Base-by-base conservation (phyloP, 2,329 filamentous ascomycete genomes). In the Delphinella strobiligena region DNA sequence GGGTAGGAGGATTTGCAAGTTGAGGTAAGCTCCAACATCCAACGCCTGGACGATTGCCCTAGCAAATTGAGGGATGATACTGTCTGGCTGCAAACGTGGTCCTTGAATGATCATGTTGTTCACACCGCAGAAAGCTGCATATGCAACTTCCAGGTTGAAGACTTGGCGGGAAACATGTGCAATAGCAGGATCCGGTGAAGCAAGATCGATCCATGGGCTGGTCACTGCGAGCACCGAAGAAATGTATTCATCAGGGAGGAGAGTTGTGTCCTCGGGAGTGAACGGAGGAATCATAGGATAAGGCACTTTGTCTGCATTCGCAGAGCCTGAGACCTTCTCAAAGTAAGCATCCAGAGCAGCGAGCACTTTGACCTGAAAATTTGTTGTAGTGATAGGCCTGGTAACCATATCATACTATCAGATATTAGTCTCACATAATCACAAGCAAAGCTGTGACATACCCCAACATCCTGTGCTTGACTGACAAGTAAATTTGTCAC, bases 191-290 rank as follows among this genome's bases (percentile, higher is more conserved):
- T 95, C 82, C 1, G 78, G 64, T 2, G 88, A 93, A 51, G 80
- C 81, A 10, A 96, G 66, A 55, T 96, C 88, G 49, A 94, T 89
- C 89, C 89, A 96, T 4, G 85, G 75, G 59, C 87, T 94, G n/a
- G 78, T 77, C 42, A 82, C 80, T 11, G 78, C 84, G 36, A 93
- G 72, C 43, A 91, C 68, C 38, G 87, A 82, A 47, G 78, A 77
- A 45, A 87, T 75, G 46, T 72, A 72, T 11, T 75, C 70, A 42
- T 72, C 73, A 4, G 83, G 83, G 36, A 76, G 76, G 40, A 91
- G 65, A 15, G 72, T 75, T 0, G 86, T 88, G 55, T 95, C 88
- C 45, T 82, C 74, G 9, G 86, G 80, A 1, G 80, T 83, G 47
- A 98, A 65, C 31, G 87, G 78, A 9, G 68, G 58, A 33, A 73